Base-by-base conservation (phyloP, 495 filamentous ascomycete species). In the Lichina pygmaea region DNA sequence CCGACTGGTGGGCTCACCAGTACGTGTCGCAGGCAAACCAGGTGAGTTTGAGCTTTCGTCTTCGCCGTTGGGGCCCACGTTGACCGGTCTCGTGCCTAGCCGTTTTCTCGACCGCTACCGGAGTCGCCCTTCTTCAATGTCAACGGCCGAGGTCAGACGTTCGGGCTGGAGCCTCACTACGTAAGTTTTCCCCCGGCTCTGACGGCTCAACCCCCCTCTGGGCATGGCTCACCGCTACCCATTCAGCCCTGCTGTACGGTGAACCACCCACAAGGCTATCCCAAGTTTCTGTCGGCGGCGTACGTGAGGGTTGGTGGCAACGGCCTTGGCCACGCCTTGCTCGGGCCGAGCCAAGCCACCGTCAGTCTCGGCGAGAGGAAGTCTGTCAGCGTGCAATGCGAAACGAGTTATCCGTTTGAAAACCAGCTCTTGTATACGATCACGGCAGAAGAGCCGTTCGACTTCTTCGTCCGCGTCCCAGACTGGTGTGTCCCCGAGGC, bases 1-100 rank as follows among this genome's bases (percentile, higher is more conserved):
- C 62, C 7, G 66, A 75, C 49, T 70, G 68, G 63, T 77, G 74
- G 71, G 62, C 62, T 8, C 71, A 65, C 48, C 70, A 75, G 50
- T 77, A 78, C 51, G 61, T 78, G 42, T 54, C 57, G 8, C 59
- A 74, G 48, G 57, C 67, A 0, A 77, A 76, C 46, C 71, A 43
- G 16, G 16, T 33, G 31, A 10, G 31, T 43, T 3, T 24, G 24
- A 24, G 24, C 24, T 24, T 24, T 24, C 24, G 24, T 24, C 24
- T 24, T 24, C 24, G 24, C 24, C 24, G 1, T 24, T 24, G 24
- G 24, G 24, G 24, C 24, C 24, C 4, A 1, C 24, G 1, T 24
- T 24, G 24, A 24, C 24, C 24, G 24, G 24, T 24, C 24, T 24
- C 24, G 24, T 4, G 24, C 16, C 2, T 15, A 75, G 54, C 62